Percentiles rank a stretch among this genome's conserved stretches.
These are phyloP conservation scores for Marasmius tenuissimus DNA, from an alignment of 1,284 basidiomycete species.

Conservation along the genomic window DNA sequence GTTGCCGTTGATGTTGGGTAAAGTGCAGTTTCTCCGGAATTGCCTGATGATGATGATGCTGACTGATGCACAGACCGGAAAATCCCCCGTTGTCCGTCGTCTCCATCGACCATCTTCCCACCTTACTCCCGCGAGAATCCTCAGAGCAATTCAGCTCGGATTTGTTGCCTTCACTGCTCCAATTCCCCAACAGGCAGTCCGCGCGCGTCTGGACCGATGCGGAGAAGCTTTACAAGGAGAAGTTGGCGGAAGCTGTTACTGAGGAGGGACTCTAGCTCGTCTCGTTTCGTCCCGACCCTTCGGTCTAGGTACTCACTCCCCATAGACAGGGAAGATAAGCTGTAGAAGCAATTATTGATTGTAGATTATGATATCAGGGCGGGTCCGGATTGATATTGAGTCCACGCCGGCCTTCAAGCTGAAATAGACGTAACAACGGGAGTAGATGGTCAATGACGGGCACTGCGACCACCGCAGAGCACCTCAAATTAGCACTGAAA, in stretches of 20 bases:
- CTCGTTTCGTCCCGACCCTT: too few species aligned
- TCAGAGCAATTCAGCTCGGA: constrained; percentile 96
- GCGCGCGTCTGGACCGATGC: constrained; percentile 91
- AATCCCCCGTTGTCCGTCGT: constrained; percentile 80
- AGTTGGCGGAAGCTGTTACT: constrained; percentile 66
- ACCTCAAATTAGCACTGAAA: too few species aligned
- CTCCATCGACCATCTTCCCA: constrained; percentile 98
- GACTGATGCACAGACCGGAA: constrained; percentile 40
- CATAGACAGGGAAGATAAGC: too few species aligned
- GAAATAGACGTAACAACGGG: too few species aligned
- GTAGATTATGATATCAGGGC: too few species aligned
- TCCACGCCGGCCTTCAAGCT: too few species aligned
- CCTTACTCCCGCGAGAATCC: constrained; percentile 92
- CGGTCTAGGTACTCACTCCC: too few species aligned
- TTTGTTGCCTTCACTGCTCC: constrained; percentile 83
- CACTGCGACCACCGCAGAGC: too few species aligned
- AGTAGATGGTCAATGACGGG: too few species aligned
- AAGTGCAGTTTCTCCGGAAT: constrained; percentile 27
- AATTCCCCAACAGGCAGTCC: constrained; percentile 67
- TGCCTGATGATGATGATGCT: constrained; percentile 4
- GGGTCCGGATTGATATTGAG: too few species aligned
- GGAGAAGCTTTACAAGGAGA: constrained; percentile 82
- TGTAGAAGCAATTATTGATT: too few species aligned
- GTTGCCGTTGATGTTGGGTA: constrained; percentile 83
- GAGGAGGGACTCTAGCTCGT: constrained; percentile 32